phyloP scores from a whole-genome alignment of 192 early-diverging fungal species.

The Dissophora ornata region DNA sequence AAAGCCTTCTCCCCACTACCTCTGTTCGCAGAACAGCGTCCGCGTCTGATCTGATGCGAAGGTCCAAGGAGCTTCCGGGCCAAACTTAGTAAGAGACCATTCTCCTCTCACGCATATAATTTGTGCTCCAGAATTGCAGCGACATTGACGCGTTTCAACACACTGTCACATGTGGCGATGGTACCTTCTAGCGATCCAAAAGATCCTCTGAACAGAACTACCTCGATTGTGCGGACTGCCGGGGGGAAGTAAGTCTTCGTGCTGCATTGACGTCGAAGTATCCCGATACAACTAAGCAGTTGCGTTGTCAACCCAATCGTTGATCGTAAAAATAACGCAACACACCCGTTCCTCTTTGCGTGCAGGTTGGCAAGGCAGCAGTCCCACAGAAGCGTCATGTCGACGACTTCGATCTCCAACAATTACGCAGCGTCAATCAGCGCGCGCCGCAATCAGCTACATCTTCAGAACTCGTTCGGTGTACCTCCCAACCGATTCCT shows the following conservation, averaged over 20 bases:
- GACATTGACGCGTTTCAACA: too few species aligned
- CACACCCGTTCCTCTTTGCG: background rate
- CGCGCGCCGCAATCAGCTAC: conserved; percentile 36
- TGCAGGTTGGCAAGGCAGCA: conserved; percentile 27
- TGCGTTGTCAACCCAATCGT: too few species aligned
- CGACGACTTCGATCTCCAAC: conserved; percentile 18
- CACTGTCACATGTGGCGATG: too few species aligned
- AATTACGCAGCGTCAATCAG: conserved; percentile 31
- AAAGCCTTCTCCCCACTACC: conserved; percentile 12
- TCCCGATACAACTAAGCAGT: too few species aligned
- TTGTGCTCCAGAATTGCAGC: too few species aligned
- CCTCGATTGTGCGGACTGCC: conserved; percentile 4
- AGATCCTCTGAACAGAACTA: conserved; percentile 39
- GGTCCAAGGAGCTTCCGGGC: conserved; percentile 39
- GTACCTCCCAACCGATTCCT: conserved; percentile 16
- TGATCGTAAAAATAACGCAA: too few species aligned
- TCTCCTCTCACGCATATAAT: too few species aligned
- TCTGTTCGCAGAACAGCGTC: background rate
- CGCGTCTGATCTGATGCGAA: background rate
- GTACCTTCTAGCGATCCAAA: conserved; percentile 32
- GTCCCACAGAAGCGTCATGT: conserved; percentile 12
- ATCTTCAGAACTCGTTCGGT: conserved; percentile 45
- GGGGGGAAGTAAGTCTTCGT: conserved; percentile 23
- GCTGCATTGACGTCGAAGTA: too few species aligned
- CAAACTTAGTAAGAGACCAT: conserved; percentile 35